Evolutionary conservation across 2,329 filamentous ascomycete genomes (phyloP).

Genomic region (Venturia asperata): DNA sequence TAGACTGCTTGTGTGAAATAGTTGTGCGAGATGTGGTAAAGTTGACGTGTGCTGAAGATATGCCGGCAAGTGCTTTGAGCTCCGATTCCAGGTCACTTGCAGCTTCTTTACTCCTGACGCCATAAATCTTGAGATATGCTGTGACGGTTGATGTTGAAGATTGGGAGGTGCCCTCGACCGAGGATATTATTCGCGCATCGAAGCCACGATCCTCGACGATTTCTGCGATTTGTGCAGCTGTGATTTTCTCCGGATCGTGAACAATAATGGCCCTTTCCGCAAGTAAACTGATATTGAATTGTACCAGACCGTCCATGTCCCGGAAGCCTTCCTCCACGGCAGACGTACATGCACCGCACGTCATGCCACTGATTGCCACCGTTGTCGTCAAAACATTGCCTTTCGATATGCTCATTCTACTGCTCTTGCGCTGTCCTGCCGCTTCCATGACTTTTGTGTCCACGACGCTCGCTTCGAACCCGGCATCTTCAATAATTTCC

Average conservation of each 20-base stretch:
- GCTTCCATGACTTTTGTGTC: slow-evolving; percentile 52
- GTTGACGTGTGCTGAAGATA: slow-evolving; percentile 67
- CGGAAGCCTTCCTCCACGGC: slow-evolving; percentile 80
- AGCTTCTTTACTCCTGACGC: slow-evolving; percentile 62
- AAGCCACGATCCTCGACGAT: slow-evolving; percentile 88
- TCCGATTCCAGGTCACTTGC: slow-evolving; percentile 64
- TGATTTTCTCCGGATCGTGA: slow-evolving; percentile 66
- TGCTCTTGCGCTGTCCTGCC: slow-evolving; percentile 27
- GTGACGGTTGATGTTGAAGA: slow-evolving; percentile 51
- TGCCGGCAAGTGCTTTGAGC: slow-evolving; percentile 59
- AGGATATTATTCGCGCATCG: slow-evolving; percentile 74
- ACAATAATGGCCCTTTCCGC: slow-evolving; percentile 86
- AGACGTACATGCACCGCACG: slow-evolving; percentile 91
- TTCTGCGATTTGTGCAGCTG: slow-evolving; percentile 67
- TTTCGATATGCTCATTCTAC: slow-evolving; percentile 36
- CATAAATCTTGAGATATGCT: slow-evolving; percentile 78
- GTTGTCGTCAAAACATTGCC: slow-evolving; percentile 61
- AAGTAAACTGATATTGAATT: slow-evolving; percentile 91
- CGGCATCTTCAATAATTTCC: slow-evolving; percentile 58
- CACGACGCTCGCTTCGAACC: slow-evolving; percentile 73
- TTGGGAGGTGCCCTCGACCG: slow-evolving; percentile 53
- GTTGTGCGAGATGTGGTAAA: slow-evolving; percentile 66
- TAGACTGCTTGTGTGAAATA: slow-evolving; percentile 62
- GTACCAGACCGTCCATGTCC: slow-evolving; percentile 66
- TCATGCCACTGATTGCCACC: slow-evolving; percentile 91